These are phyloP conservation scores for Talaromyces sp. DNA, from an alignment of 2,329 filamentous ascomycete species.

Conservation along the genomic window DNA sequence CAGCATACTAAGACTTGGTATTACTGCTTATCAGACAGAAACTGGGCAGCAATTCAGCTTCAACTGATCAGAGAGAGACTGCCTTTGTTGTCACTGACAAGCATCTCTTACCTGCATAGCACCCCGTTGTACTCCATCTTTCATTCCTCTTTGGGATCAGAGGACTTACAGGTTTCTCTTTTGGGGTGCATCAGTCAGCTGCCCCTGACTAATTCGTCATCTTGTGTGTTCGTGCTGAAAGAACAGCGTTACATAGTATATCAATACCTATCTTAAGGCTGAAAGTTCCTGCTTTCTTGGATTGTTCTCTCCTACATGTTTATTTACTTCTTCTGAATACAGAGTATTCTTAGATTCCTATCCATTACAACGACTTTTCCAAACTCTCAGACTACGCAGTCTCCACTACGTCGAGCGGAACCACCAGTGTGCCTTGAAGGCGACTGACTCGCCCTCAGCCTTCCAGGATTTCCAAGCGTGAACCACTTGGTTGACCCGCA, in stretches of 20 bases:
- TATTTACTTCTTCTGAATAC: not conserved
- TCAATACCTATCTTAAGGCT: not conserved
- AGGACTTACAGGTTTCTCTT: not conserved
- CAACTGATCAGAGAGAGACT: not conserved
- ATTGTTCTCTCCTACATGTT: not conserved
- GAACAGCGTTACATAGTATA: not conserved
- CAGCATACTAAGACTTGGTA: no score
- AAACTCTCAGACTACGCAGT: not conserved
- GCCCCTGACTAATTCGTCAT: slow-evolving; percentile 6
- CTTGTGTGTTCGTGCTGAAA: not conserved
- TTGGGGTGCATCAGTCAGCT: not conserved
- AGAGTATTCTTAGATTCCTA: not conserved
- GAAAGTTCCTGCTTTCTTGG: not conserved
- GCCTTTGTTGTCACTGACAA: not conserved
- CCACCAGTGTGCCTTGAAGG: slow-evolving; percentile 6
- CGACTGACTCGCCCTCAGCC: not conserved
- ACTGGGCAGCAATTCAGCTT: not conserved
- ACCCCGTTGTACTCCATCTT: not conserved
- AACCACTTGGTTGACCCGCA: slow-evolving; percentile 1
- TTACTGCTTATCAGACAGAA: not conserved
- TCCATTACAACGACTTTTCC: not conserved
- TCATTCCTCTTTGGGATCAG: not conserved
- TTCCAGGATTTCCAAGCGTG: not conserved
- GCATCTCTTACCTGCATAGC: not conserved
- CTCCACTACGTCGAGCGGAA: slow-evolving; percentile 2